These are phyloP conservation scores for Solanum pennellii DNA, from an alignment of 257 asterid genomes.

Conservation along the genomic window DNA sequence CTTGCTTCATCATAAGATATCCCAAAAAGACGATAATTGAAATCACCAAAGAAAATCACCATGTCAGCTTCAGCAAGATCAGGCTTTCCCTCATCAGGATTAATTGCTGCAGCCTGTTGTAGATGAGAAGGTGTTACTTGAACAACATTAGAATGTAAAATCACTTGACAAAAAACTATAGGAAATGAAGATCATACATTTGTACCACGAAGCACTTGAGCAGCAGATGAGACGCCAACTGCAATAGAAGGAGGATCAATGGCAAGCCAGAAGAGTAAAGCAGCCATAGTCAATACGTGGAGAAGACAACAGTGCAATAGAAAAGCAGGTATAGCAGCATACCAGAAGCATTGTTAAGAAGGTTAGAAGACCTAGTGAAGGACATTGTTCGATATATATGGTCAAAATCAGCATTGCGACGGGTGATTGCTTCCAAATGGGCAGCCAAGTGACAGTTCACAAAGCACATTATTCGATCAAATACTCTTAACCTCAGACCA, in stretches of 20 bases:
- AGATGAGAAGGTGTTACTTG: background rate
- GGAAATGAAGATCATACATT: constrained; percentile 29
- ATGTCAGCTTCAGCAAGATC: constrained; percentile 93
- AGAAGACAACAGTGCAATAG: constrained; percentile 63
- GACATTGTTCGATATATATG: constrained; percentile 80
- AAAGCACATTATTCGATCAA: constrained; percentile 77
- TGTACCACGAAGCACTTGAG: constrained; percentile 66
- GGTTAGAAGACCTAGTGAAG: constrained; percentile 55
- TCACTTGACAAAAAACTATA: background rate
- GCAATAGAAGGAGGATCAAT: constrained; percentile 47
- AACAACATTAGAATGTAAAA: background rate
- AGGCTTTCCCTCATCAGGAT: constrained; percentile 68
- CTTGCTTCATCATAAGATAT: constrained; percentile 96
- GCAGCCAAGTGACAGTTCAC: constrained; percentile 92
- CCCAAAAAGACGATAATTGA: constrained; percentile 87
- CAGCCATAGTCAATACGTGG: constrained; percentile 55
- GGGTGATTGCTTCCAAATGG: constrained; percentile 89
- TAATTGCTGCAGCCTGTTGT: constrained; percentile 28
- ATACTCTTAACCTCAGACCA: constrained; percentile 86
- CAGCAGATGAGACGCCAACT: constrained; percentile 84
- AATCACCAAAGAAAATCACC: constrained; percentile 83
- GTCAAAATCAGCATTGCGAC: constrained; percentile 80
- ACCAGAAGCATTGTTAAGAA: constrained; percentile 66
- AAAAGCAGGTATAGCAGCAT: constrained; percentile 54
- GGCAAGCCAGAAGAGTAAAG: constrained; percentile 72